phyloP scores from a whole-genome alignment of 805 yeast species.

The Nakazawaea holstii region DNA sequence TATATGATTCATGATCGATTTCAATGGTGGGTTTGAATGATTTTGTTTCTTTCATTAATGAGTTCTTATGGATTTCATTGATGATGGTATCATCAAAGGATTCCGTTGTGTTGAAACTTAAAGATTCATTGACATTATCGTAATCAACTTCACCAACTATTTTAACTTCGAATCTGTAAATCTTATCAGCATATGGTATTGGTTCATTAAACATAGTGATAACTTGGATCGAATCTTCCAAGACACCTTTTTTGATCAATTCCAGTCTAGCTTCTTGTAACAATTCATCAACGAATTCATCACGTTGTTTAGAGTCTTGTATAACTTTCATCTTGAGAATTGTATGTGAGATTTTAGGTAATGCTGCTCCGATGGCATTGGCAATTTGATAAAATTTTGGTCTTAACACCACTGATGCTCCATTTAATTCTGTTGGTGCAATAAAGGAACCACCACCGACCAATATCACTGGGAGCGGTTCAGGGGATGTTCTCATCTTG shows the following conservation, averaged over 20 bases:
- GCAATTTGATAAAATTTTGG: conserved; percentile 39
- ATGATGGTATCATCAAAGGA: background rate
- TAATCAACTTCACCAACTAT: conserved; percentile 19
- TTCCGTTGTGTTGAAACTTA: background rate
- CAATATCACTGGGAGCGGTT: conserved; percentile 34
- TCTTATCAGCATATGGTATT: conserved; percentile 28
- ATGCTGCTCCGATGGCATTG: conserved; percentile 47
- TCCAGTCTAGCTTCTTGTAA: conserved; percentile 15
- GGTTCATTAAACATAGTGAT: conserved; percentile 23
- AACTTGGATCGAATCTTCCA: conserved; percentile 18
- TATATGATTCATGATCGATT: conserved; percentile 24
- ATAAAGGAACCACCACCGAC: conserved; percentile 50
- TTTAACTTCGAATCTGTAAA: conserved; percentile 16
- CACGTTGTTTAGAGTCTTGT: conserved; percentile 13
- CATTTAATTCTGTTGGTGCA: conserved; percentile 30
- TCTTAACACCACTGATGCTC: conserved; percentile 35
- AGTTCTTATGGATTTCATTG: conserved; percentile 10
- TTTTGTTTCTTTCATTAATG: conserved; percentile 18
- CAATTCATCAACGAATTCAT: conserved; percentile 17
- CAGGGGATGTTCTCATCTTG: conserved; percentile 38
- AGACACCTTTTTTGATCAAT: conserved; percentile 23
- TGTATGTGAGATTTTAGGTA: conserved; percentile 37
- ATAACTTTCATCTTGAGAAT: conserved; percentile 15
- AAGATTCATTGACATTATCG: conserved; percentile 8
- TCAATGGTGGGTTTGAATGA: background rate